phyloP scores from a whole-genome alignment of 495 filamentous ascomycete genomes.

The Bathelium albidoporum region DNA sequence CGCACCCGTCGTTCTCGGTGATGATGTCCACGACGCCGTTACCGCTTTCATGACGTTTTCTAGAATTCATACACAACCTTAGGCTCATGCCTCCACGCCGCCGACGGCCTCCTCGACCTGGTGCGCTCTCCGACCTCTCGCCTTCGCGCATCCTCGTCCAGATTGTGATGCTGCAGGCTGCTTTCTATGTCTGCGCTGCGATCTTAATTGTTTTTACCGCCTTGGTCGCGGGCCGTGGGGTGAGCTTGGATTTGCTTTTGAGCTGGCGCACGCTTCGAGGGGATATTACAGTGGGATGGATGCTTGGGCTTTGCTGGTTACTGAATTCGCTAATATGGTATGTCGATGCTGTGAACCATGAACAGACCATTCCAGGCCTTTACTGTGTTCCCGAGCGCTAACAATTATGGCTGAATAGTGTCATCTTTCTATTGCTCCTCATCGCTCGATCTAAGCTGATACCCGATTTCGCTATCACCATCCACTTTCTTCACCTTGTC shows the following conservation, averaged over 20 bases:
- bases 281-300: slow-evolving; percentile 89
- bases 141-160: slow-evolving; percentile 78
- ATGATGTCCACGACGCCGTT: neutral
- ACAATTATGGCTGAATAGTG: slow-evolving; percentile 35
- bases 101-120: slow-evolving; percentile 65
- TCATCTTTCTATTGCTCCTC: slow-evolving; percentile 66
- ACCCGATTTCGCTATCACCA: slow-evolving; percentile 83
- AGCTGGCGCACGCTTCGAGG: slow-evolving; percentile 74
- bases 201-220: slow-evolving; percentile 80
- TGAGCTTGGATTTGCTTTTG: slow-evolving; percentile 62
- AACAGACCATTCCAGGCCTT: slow-evolving; percentile 11
- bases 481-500: slow-evolving; percentile 79
- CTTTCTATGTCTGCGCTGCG: slow-evolving; percentile 69
- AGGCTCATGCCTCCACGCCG: slow-evolving; percentile 43
- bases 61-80: neutral
- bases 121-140: slow-evolving; percentile 69
- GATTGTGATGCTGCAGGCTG: slow-evolving; percentile 72
- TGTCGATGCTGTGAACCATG: slow-evolving; percentile 13
- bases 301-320: slow-evolving; percentile 78
- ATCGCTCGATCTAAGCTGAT: slow-evolving; percentile 83
- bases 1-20: neutral
- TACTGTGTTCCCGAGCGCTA: slow-evolving; percentile 9
- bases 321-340: slow-evolving; percentile 68
- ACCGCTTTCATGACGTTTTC: neutral
- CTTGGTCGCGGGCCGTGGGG: slow-evolving; percentile 65